phyloP scores from a whole-genome alignment of 495 filamentous ascomycete species.

The Pyronema omphalodes region DNA sequence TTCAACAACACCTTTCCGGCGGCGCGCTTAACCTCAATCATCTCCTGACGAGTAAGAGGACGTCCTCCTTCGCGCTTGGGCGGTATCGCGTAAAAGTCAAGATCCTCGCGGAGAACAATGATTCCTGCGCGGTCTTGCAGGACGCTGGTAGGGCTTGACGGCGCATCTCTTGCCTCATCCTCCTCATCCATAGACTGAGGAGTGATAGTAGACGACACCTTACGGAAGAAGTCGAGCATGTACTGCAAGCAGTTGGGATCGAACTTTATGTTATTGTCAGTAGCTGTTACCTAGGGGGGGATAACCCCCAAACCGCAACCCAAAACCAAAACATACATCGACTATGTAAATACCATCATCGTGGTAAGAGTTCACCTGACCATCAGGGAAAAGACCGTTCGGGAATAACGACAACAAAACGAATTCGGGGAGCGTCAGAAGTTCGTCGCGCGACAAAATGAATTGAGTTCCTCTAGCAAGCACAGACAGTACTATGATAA shows the following conservation, averaged over 20 bases:
- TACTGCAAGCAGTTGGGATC: conserved; percentile 91
- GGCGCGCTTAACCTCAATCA: conserved; percentile 93
- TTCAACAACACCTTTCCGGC: conserved; percentile 67
- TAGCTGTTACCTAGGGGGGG: neutral
- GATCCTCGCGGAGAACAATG: conserved; percentile 87
- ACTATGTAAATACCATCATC: conserved; percentile 86
- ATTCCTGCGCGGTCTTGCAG: conserved; percentile 83
- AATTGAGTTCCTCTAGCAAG: conserved; percentile 69
- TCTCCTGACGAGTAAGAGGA: conserved; percentile 60
- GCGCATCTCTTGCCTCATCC: conserved; percentile 32
- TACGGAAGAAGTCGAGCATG: conserved; percentile 98
- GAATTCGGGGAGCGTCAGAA: conserved; percentile 90
- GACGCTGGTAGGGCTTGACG: conserved; percentile 15
- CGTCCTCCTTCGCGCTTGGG: conserved; percentile 40
- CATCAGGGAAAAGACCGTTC: conserved; percentile 92
- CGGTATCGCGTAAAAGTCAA: conserved; percentile 97
- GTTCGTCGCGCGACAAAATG: conserved; percentile 79
- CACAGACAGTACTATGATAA: conserved; percentile 9
- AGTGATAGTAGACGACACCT: conserved; percentile 78
- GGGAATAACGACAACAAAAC: conserved; percentile 97
- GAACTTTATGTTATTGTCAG: conserved; percentile 41
- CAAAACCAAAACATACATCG: conserved; percentile 55
- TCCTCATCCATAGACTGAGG: conserved; percentile 34
- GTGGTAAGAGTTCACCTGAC: conserved; percentile 80
- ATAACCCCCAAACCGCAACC: too few species aligned